Evolutionary conservation across 805 yeast species (phyloP).

Genomic region (Huiozyma sinensis): DNA sequence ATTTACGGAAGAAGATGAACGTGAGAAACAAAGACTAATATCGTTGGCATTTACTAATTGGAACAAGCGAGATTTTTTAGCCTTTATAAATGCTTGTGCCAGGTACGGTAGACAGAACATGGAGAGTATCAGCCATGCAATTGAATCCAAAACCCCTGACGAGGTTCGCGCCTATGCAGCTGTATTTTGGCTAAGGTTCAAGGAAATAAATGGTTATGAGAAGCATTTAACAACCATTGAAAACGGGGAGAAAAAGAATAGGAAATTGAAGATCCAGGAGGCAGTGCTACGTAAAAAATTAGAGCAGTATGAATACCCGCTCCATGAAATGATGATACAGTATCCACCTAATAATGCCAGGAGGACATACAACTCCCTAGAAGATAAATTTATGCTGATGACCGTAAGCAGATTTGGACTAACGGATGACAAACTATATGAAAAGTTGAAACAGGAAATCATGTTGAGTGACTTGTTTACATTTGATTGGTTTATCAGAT

Average conservation of each 20-base stretch:
- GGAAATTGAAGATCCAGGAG: constrained; percentile 45
- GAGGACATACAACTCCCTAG: constrained; percentile 55
- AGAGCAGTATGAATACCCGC: constrained; percentile 43
- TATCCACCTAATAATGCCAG: constrained; percentile 82
- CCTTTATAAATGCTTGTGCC: constrained; percentile 59
- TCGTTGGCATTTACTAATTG: constrained; percentile 52
- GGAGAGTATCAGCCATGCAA: constrained; percentile 39
- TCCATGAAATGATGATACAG: constrained; percentile 51
- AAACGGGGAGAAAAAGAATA: constrained; percentile 57
- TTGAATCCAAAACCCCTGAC: constrained; percentile 45
- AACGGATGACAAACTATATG: constrained; percentile 46
- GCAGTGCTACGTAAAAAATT: constrained; percentile 43
- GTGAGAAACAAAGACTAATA: constrained; percentile 41
- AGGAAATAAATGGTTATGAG: constrained; percentile 57
- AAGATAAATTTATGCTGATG: constrained; percentile 56
- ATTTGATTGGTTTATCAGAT: constrained; percentile 64
- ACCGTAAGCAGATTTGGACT: constrained; percentile 59
- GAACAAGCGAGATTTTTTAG: constrained; percentile 67
- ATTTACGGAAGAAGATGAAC: constrained; percentile 52
- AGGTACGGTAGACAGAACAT: constrained; percentile 49
- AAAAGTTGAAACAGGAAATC: constrained; percentile 56
- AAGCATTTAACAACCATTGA: constrained; percentile 65
- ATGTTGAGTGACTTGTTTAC: constrained; percentile 46
- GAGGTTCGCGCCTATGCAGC: constrained; percentile 51
- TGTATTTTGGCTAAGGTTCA: constrained; percentile 53